phyloP scores from a whole-genome alignment of 257 asterid genomes.

The Scutellaria minor region DNA sequence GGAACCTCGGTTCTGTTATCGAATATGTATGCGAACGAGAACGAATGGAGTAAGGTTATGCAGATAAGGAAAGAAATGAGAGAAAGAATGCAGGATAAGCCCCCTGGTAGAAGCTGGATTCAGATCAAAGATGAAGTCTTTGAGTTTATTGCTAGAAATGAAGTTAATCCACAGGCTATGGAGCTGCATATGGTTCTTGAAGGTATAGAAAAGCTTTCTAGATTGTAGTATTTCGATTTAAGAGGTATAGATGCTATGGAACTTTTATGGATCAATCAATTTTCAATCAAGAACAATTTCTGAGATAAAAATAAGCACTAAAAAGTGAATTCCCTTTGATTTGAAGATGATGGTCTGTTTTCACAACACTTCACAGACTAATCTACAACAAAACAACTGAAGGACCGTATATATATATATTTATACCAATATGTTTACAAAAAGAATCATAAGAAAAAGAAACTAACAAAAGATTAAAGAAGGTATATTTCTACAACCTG shows the following conservation, averaged over 20 bases:
- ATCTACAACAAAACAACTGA: constrained; percentile 21
- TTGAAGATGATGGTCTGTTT: constrained; percentile 11
- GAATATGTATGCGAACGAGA: constrained; percentile 51
- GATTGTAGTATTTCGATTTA: constrained; percentile 15
- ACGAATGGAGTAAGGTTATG: constrained; percentile 49
- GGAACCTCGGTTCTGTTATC: constrained; percentile 56
- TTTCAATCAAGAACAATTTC: too few relatives aligned
- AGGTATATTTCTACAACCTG: background rate
- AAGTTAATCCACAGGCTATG: constrained; percentile 27
- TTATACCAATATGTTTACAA: constrained; percentile 1
- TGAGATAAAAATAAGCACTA: background rate
- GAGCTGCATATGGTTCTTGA: constrained; percentile 44
- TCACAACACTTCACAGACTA: constrained; percentile 10
- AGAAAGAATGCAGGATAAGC: constrained; percentile 39
- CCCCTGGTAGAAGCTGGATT: constrained; percentile 58
- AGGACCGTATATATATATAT: background rate
- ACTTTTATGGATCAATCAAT: too few relatives aligned
- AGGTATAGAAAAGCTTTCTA: constrained; percentile 36
- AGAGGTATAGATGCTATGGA: too few relatives aligned
- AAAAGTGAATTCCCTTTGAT: background rate
- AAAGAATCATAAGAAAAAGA: constrained; percentile 3
- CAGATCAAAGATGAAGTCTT: constrained; percentile 45
- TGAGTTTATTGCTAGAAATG: constrained; percentile 49
- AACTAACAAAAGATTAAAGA: background rate
- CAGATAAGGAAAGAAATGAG: constrained; percentile 52